Conservation (phyloP, 2,329 filamentous ascomycete genomes). For the Didymellaceae sp. region DNA sequence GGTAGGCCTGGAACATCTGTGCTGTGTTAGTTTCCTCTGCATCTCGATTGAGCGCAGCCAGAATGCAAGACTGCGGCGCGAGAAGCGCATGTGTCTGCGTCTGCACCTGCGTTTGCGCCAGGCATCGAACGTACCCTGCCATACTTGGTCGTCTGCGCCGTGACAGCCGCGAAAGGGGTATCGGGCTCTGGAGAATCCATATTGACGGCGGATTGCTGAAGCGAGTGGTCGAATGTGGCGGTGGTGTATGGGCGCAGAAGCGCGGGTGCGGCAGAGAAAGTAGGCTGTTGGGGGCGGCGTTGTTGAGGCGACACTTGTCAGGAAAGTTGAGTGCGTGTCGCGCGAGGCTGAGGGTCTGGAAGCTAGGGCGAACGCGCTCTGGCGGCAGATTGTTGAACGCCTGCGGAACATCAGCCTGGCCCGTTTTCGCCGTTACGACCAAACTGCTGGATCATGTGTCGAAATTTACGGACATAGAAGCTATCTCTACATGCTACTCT, state of each 20-base stretch:
- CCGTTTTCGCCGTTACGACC: neutral
- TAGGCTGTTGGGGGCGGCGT: slow-evolving; percentile 16
- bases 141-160: slow-evolving; percentile 79
- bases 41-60: too few relatives aligned
- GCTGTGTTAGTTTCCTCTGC: slow-evolving; percentile 23
- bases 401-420: neutral
- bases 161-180: slow-evolving; percentile 90
- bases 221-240: neutral
- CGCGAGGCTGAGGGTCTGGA: slow-evolving; percentile 13
- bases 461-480: too few relatives aligned
- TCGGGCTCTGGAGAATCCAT: slow-evolving; percentile 92
- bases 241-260: neutral
- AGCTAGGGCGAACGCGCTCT: slow-evolving; percentile 15
- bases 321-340: slow-evolving; percentile 19
- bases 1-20: slow-evolving; percentile 90
- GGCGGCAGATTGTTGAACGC: slow-evolving; percentile 12
- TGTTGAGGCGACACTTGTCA: slow-evolving; percentile 41
- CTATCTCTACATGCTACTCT: too few relatives aligned
- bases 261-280: neutral
- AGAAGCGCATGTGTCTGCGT: neutral
- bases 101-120: slow-evolving; percentile 14
- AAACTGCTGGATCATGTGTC: too few relatives aligned
- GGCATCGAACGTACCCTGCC: slow-evolving; percentile 65
- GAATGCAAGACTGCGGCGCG: neutral
- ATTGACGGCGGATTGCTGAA: slow-evolving; percentile 5